These are phyloP conservation scores for Mrakia hoshinonis DNA, from an alignment of 768 basidiomycete genomes.

Conservation along the genomic window DNA sequence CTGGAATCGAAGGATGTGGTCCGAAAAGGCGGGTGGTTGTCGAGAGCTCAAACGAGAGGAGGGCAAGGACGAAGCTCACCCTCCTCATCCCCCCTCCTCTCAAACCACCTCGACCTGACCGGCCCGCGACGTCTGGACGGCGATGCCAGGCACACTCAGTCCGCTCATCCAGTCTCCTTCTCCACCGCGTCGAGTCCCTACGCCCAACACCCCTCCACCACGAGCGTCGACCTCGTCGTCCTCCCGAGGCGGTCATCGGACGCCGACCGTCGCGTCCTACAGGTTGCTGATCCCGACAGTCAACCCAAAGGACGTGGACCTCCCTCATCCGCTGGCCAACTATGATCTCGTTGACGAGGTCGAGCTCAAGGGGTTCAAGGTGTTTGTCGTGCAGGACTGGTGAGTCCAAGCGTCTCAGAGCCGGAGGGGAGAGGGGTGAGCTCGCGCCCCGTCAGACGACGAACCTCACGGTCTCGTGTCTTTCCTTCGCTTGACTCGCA, in stretches of 20 bases:
- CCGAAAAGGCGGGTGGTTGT: no score
- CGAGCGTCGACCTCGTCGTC: background rate
- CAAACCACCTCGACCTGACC: no score
- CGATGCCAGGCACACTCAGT: no score
- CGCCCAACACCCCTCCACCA: background rate
- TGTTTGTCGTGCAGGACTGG: background rate
- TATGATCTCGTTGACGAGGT: background rate
- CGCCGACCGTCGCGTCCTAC: background rate
- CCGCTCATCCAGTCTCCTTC: no score
- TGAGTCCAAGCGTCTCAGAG: background rate
- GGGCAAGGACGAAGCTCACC: no score
- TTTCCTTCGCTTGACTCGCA: background rate
- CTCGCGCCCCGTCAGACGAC: background rate
- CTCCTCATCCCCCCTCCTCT: no score
- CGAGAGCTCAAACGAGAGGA: no score
- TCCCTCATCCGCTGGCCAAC: background rate
- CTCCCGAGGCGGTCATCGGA: background rate
- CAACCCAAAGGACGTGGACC: background rate
- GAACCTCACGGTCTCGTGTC: background rate
- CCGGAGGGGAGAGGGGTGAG: background rate
- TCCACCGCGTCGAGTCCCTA: no score
- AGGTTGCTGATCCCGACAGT: background rate
- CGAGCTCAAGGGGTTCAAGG: conserved; percentile 6
- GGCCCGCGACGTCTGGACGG: no score
- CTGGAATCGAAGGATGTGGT: no score